These are phyloP conservation scores for Pisolithus orientalis DNA, from an alignment of 768 basidiomycete species.

Conservation along the genomic window DNA sequence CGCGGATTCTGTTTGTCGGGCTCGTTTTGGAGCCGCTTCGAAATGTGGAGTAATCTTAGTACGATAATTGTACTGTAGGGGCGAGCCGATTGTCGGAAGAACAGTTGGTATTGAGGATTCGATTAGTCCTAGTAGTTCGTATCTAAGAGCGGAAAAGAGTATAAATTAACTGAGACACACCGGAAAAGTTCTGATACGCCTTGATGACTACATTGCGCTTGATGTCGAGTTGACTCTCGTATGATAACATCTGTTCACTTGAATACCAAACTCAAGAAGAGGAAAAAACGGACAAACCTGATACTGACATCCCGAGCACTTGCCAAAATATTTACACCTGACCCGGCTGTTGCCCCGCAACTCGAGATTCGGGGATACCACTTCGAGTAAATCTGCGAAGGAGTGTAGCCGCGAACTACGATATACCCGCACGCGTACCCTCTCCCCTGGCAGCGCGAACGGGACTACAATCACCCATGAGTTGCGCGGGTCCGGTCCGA, in stretches of 20 bases:
- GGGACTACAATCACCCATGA: slow-evolving; percentile 85
- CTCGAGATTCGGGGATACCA: slow-evolving; percentile 55
- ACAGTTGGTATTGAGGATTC: slow-evolving; percentile 55
- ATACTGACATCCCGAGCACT: slow-evolving; percentile 91
- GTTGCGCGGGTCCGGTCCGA: slow-evolving; percentile 38
- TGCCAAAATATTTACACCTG: slow-evolving; percentile 82
- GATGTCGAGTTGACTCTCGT: slow-evolving; percentile 76
- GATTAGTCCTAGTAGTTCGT: slow-evolving; percentile 37
- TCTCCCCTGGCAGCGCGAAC: slow-evolving; percentile 80
- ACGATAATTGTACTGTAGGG: slow-evolving; percentile 85
- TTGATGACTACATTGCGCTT: slow-evolving; percentile 84
- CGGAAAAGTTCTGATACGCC: slow-evolving; percentile 75
- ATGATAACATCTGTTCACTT: slow-evolving; percentile 70
- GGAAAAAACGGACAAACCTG: slow-evolving; percentile 45
- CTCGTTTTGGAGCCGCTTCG: slow-evolving; percentile 58
- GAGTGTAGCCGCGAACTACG: slow-evolving; percentile 68
- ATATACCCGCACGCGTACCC: slow-evolving; percentile 65
- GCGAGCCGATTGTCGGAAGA: slow-evolving; percentile 75
- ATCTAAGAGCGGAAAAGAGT: slow-evolving; percentile 21
- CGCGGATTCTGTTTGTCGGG: slow-evolving; percentile 8
- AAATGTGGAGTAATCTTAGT: slow-evolving; percentile 99
- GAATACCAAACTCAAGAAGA: neutral
- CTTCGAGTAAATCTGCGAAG: slow-evolving; percentile 64
- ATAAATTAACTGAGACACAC: neutral
- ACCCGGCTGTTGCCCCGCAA: slow-evolving; percentile 62